phyloP scores from a whole-genome alignment of 1,139 yeast species.

The Hemisphaericaspora xylanilytica region DNA sequence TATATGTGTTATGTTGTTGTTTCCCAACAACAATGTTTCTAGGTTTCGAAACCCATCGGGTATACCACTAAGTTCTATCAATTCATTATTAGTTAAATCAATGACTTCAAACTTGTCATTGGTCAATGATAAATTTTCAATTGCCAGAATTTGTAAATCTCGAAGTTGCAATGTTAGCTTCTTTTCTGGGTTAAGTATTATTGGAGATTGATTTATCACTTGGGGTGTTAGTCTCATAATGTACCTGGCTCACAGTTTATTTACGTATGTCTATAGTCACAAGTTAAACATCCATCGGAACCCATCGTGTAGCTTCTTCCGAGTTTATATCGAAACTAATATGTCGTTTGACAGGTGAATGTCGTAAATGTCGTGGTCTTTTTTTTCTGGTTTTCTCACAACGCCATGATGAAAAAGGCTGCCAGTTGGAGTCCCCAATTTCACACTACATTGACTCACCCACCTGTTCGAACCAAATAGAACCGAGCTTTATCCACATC shows the following conservation, averaged over 20 bases:
- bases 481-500: too few relatives aligned
- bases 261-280: too few relatives aligned
- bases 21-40: constrained; percentile 52
- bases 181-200: constrained; percentile 36
- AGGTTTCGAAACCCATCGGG: constrained; percentile 44
- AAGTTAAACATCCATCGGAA: too few relatives aligned
- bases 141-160: constrained; percentile 28
- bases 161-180: constrained; percentile 37
- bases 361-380: neutral
- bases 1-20: constrained; percentile 46
- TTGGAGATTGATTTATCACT: constrained; percentile 31
- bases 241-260: too few relatives aligned
- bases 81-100: constrained; percentile 67
- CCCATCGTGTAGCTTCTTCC: too few relatives aligned
- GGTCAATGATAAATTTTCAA: constrained; percentile 37
- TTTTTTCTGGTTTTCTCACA: constrained; percentile 1
- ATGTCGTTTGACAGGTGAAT: constrained; percentile 2
- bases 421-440: too few relatives aligned
- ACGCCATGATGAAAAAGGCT: too few relatives aligned
- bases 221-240: constrained; percentile 41
- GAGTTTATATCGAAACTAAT: neutral
- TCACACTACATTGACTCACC: too few relatives aligned
- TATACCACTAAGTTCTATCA: constrained; percentile 51
- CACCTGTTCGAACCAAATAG: too few relatives aligned
- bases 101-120: constrained; percentile 47